These are phyloP conservation scores for Friedmanniomyces endolithicus DNA, from an alignment of 495 filamentous ascomycete genomes.

Conservation along the genomic window DNA sequence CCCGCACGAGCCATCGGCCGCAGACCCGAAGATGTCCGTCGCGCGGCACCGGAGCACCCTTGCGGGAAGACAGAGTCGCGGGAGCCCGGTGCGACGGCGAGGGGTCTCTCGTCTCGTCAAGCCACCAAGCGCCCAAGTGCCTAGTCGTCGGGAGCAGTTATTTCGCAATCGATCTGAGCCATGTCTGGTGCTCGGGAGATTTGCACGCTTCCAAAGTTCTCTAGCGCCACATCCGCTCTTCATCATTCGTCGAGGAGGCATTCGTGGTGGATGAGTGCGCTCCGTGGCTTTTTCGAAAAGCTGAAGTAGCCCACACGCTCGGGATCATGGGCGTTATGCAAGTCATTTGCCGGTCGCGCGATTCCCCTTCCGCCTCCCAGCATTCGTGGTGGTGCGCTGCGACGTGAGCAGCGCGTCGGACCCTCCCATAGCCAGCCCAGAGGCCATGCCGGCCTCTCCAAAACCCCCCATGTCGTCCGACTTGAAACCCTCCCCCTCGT, in stretches of 20 bases:
- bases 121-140: neutral
- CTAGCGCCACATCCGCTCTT: neutral
- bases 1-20: too few species aligned
- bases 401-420: neutral
- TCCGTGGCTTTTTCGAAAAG: neutral
- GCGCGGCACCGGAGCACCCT: neutral
- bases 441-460: neutral
- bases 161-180: neutral
- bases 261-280: neutral
- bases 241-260: neutral
- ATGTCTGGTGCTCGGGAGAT: neutral
- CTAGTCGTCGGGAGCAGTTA: neutral
- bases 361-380: slow-evolving; percentile 13
- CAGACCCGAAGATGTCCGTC: slow-evolving; percentile 1
- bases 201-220: neutral
- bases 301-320: neutral
- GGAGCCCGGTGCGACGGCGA: slow-evolving; percentile 5
- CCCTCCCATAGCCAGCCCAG: neutral
- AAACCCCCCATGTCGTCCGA: slow-evolving; percentile 24
- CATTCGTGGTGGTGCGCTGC: neutral
- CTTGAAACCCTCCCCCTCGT: slow-evolving; percentile 32
- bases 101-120: neutral
- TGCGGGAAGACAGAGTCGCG: neutral
- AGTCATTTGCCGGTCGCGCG: slow-evolving; percentile 12
- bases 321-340: slow-evolving; percentile 3